These are phyloP conservation scores for Carex cristatella DNA, from an alignment of 176 grass and related monocot species.

Conservation along the genomic window DNA sequence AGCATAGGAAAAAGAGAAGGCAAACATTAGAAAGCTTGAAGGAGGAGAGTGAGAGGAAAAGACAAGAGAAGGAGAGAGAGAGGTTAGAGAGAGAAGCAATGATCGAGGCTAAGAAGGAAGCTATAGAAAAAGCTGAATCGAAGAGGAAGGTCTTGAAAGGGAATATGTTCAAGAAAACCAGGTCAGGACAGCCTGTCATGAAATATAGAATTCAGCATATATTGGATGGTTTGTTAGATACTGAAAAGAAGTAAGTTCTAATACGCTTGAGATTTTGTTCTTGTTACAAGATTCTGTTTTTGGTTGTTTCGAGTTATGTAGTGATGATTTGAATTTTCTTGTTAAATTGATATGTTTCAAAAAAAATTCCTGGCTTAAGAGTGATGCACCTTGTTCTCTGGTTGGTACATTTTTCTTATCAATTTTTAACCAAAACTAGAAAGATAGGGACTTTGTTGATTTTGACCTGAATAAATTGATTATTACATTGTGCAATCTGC, in stretches of 20 bases:
- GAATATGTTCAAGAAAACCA: slow-evolving; percentile 93
- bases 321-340: not conserved
- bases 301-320: slow-evolving; percentile 5
- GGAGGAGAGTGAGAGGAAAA: slow-evolving; percentile 76
- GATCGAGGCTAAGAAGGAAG: slow-evolving; percentile 47
- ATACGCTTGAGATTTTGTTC: not conserved
- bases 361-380: not conserved
- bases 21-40: slow-evolving; percentile 45
- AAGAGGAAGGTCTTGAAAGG: slow-evolving; percentile 53
- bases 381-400: not conserved
- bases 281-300: not conserved
- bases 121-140: slow-evolving; percentile 43
- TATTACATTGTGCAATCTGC: not conserved
- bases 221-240: slow-evolving; percentile 55
- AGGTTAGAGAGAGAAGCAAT: slow-evolving; percentile 49
- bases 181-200: slow-evolving; percentile 80
- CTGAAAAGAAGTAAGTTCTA: slow-evolving; percentile 35
- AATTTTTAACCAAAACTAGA: not conserved
- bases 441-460: not conserved
- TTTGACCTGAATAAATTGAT: not conserved
- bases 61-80: slow-evolving; percentile 54
- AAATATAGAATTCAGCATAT: slow-evolving; percentile 84
- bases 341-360: not conserved
- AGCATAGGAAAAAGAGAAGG: slow-evolving; percentile 42
- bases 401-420: not conserved